These are phyloP conservation scores for Boechera retrofracta DNA, from an alignment of 345 rosid genomes.

Conservation along the genomic window DNA sequence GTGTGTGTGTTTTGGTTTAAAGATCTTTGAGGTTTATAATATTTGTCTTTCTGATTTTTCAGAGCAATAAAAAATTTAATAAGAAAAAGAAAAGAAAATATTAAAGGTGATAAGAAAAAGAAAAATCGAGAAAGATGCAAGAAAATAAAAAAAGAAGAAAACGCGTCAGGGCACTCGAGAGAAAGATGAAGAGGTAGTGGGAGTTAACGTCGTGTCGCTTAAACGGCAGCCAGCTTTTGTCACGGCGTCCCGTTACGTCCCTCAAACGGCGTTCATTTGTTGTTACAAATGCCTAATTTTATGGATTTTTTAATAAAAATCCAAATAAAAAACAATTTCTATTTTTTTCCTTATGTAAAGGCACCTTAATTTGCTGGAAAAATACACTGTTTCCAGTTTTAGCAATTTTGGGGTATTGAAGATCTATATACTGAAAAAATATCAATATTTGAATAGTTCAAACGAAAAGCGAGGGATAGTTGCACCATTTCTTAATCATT, in stretches of 20 bases:
- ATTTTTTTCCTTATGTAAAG: background rate
- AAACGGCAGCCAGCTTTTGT: slow-evolving; percentile 45
- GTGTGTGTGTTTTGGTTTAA: background rate
- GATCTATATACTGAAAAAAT: background rate
- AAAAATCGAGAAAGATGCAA: slow-evolving; percentile 23
- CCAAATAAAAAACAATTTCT: background rate
- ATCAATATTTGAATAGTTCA: background rate
- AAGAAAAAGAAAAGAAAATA: background rate
- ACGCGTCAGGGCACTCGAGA: slow-evolving; percentile 48
- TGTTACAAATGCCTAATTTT: background rate
- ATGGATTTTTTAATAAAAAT: background rate
- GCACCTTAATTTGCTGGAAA: background rate
- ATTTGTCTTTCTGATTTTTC: background rate
- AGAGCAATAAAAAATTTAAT: background rate
- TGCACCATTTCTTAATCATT: slow-evolving; percentile 36
- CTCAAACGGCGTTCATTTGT: slow-evolving; percentile 37
- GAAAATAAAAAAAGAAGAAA: slow-evolving; percentile 20
- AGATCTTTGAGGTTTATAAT: slow-evolving; percentile 6
- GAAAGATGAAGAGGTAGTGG: slow-evolving; percentile 44
- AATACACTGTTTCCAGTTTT: background rate
- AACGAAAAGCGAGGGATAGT: background rate
- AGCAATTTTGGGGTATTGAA: background rate
- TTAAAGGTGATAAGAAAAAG: background rate
- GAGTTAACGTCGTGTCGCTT: slow-evolving; percentile 45
- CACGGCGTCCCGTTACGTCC: slow-evolving; percentile 35